Conservation (phyloP, 2,329 filamentous ascomycete genomes). For the Metarhizium guizhouense region DNA sequence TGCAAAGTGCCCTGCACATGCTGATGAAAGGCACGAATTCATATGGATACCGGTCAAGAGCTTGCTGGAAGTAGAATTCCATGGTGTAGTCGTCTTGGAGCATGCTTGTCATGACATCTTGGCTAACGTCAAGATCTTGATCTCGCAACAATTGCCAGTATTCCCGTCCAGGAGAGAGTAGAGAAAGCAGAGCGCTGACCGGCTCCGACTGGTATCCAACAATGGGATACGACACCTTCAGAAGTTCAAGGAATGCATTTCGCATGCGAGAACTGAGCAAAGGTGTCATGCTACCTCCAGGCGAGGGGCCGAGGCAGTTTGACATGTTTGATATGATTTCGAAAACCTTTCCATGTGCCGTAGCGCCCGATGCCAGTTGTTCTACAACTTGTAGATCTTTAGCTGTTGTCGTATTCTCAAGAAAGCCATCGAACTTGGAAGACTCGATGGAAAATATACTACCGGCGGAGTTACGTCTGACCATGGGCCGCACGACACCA, state of each 20-base stretch:
- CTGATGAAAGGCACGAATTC: conserved; percentile 73
- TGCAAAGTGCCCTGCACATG: conserved; percentile 55
- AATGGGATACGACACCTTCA: conserved; percentile 57
- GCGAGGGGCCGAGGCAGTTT: conserved; percentile 33
- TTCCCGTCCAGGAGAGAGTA: conserved; percentile 46
- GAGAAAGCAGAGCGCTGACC: conserved; percentile 54
- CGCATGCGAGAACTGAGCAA: conserved; percentile 56
- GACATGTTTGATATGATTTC: conserved; percentile 45
- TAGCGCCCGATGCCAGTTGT: conserved; percentile 38
- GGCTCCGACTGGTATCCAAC: conserved; percentile 68
- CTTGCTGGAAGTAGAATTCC: conserved; percentile 53
- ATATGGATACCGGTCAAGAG: conserved; percentile 73
- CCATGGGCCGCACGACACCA: conserved; percentile 29
- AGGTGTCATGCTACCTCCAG: conserved; percentile 38
- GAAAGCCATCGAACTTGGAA: conserved; percentile 49
- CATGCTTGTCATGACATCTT: conserved; percentile 25
- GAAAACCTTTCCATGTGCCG: conserved; percentile 42
- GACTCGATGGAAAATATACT: conserved; percentile 55
- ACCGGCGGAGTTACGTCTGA: conserved; percentile 49
- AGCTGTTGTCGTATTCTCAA: conserved; percentile 39
- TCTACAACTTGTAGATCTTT: conserved; percentile 44
- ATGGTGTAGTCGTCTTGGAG: conserved; percentile 37
- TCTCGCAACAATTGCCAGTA: conserved; percentile 44
- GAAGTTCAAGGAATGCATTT: conserved; percentile 56
- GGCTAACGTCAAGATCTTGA: conserved; percentile 20